Evolutionary conservation across 768 basidiomycete genomes (phyloP).

Genomic region (Mrakia gelida): DNA sequence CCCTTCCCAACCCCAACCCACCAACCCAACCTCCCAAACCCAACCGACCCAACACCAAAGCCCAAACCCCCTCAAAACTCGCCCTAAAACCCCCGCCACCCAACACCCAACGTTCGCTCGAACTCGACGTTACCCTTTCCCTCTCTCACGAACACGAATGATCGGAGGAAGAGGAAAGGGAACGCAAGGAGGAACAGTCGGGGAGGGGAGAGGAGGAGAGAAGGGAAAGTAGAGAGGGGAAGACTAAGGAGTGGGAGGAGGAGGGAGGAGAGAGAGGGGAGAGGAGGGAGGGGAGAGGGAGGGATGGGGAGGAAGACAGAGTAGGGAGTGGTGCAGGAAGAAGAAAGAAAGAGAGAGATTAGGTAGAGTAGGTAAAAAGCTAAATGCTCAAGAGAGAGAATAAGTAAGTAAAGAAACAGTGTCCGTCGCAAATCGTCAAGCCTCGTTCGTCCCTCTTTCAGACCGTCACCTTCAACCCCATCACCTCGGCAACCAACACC

Average conservation of each 20-base stretch:
- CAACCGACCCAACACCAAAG: too few relatives aligned
- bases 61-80: too few relatives aligned
- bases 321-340: not conserved
- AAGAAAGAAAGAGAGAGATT: not conserved
- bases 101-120: not conserved
- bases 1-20: too few relatives aligned
- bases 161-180: not conserved
- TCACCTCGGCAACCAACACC: slow-evolving; percentile 9
- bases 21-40: too few relatives aligned
- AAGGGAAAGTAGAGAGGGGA: too few relatives aligned
- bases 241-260: not conserved
- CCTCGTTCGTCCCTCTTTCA: not conserved
- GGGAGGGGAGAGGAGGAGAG: not conserved
- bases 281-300: not conserved
- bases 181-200: not conserved
- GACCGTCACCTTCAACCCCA: slow-evolving; percentile 3
- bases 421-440: not conserved
- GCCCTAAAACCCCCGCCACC: too few relatives aligned
- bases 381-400: not conserved
- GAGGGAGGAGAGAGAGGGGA: not conserved
- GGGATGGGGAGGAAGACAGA: not conserved
- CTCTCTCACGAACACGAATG: not conserved
- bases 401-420: not conserved
- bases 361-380: not conserved
- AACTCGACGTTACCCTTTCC: not conserved